Evolutionary conservation across 441 rosid species (phyloP).

Genomic region (Jatropha multifida): DNA sequence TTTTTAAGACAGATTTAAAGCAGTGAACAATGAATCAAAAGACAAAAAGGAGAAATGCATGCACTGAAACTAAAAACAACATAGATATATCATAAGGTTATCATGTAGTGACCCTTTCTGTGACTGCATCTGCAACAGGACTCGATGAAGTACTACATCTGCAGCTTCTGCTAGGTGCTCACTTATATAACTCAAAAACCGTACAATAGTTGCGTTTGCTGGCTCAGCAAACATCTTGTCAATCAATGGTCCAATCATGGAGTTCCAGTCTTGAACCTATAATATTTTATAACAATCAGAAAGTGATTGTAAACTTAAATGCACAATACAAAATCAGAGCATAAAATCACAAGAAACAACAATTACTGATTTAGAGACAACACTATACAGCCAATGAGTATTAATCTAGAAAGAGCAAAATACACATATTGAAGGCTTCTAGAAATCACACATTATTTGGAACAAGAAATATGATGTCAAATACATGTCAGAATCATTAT

Average conservation of each 20-base stretch:
- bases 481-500: background rate
- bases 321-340: constrained; percentile 12
- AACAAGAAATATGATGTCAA: background rate
- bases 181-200: constrained; percentile 71
- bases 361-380: background rate
- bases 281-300: constrained; percentile 26
- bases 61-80: background rate
- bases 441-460: background rate
- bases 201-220: constrained; percentile 75
- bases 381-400: no score
- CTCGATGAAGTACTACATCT: constrained; percentile 55
- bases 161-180: constrained; percentile 65
- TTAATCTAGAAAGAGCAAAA: background rate
- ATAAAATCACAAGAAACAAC: background rate
- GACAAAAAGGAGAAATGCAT: background rate
- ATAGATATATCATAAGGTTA: background rate
- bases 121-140: constrained; percentile 57
- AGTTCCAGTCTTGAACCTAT: constrained; percentile 80
- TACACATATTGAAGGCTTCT: background rate
- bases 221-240: constrained; percentile 93
- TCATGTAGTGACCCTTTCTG: constrained; percentile 57
- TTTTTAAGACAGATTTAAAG: background rate
- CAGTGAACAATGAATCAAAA: background rate
- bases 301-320: constrained; percentile 15
- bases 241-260: constrained; percentile 61